Conservation (phyloP, 306 rosid species). For the Citrullus mucosospermus region DNA sequence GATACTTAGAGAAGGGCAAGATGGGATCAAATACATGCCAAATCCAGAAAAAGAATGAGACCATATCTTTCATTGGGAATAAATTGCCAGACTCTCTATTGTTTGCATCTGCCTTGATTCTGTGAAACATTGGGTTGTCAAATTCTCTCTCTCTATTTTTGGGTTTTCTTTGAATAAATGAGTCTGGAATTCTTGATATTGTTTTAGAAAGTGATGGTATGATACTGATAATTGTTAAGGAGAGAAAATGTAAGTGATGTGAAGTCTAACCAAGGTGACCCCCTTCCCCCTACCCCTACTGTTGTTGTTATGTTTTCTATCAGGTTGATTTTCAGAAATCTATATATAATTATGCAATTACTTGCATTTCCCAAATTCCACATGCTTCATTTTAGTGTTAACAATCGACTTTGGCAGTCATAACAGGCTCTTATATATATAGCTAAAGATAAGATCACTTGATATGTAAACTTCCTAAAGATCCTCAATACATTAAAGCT, state of each 20-base stretch:
- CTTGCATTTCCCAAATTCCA: no score
- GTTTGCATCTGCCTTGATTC: background rate
- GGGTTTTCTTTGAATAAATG: background rate
- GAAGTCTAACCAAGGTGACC: background rate
- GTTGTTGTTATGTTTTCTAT: background rate
- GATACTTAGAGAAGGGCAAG: constrained; percentile 18
- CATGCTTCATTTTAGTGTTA: background rate
- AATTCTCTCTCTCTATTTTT: background rate
- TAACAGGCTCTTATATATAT: background rate
- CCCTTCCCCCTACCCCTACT: background rate
- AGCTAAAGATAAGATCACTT: background rate
- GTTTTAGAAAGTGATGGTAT: background rate
- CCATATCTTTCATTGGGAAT: background rate
- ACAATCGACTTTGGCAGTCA: background rate
- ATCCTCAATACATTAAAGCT: background rate
- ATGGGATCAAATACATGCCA: constrained; percentile 25
- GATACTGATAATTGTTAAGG: background rate
- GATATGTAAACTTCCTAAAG: background rate
- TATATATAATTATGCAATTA: no score
- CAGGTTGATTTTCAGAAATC: background rate
- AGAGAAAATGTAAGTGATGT: background rate
- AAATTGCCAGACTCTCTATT: background rate
- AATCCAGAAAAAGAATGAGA: background rate
- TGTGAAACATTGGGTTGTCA: background rate
- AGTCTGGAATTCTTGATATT: background rate